Conservation (phyloP, 305 asterid species). For the Fraxinus xanthoxyloides region DNA sequence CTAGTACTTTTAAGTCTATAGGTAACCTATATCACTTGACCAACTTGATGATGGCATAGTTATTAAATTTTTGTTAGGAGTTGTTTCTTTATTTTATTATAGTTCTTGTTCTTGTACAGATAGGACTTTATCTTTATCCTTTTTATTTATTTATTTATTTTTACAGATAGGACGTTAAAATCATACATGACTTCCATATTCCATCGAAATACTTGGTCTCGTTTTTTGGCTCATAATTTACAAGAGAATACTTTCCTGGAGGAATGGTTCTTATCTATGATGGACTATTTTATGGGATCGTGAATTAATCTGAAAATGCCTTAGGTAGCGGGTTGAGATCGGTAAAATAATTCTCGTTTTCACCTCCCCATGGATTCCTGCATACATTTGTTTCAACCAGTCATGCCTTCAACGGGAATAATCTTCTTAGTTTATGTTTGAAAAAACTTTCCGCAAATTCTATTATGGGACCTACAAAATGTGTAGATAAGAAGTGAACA, state of each 20-base stretch:
- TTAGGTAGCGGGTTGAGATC: background rate
- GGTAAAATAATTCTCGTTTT: background rate
- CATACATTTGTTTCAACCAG: background rate
- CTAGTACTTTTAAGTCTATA: background rate
- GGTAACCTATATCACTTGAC: background rate
- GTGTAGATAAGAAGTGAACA: too few species aligned
- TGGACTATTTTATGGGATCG: background rate
- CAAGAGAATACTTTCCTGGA: background rate
- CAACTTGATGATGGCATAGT: background rate
- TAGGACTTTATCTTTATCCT: background rate
- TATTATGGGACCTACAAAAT: background rate
- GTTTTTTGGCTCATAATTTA: background rate
- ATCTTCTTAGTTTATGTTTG: background rate
- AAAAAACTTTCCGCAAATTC: too few species aligned
- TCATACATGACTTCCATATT: background rate
- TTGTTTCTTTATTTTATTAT: background rate
- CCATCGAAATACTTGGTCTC: background rate
- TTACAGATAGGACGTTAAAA: background rate
- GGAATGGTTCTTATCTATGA: background rate
- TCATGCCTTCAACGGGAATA: too few species aligned
- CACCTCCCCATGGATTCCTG: background rate
- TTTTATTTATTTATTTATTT: too few species aligned
- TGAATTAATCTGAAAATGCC: background rate
- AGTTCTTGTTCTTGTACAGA: background rate
- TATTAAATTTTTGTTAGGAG: background rate